Percentiles rank a stretch among this genome's conserved stretches.
phyloP scores from a whole-genome alignment of 2,329 filamentous ascomycete genomes.

The Trichoderma afroharzianum region DNA sequence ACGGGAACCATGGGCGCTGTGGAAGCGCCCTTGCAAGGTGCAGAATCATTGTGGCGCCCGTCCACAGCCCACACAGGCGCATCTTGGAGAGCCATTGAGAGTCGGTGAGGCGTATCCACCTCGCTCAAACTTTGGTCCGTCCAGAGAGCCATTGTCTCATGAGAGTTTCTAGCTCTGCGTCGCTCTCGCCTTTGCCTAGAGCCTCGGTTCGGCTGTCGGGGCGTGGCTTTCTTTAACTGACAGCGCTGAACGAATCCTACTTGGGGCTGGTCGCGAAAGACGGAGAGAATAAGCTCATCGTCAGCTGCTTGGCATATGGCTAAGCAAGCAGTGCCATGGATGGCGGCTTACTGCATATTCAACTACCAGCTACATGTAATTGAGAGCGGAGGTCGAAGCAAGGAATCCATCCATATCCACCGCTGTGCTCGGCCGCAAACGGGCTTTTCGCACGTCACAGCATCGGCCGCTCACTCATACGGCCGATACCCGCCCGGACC shows the following conservation, averaged over 20 bases:
- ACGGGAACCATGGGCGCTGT: not conserved
- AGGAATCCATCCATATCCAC: not conserved
- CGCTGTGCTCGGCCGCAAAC: not conserved
- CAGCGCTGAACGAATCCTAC: not conserved
- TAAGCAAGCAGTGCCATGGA: not conserved
- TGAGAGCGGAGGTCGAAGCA: not conserved
- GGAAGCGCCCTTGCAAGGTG: not conserved
- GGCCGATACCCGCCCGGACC: conserved; percentile 2
- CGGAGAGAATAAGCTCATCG: not conserved
- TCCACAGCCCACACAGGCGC: not conserved
- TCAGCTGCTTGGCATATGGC: not conserved
- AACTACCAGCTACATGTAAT: not conserved
- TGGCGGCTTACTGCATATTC: conserved; percentile 11
- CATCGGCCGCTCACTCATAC: conserved; percentile 4
- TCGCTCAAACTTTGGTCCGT: not conserved
- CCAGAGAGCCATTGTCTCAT: conserved; percentile 9
- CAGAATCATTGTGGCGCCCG: not conserved
- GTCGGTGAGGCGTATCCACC: not conserved
- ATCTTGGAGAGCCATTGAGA: conserved; percentile 2
- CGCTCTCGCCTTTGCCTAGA: not conserved
- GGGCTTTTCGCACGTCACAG: not conserved
- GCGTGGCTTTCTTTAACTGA: not conserved
- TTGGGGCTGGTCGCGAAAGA: not conserved
- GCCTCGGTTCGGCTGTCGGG: not conserved
- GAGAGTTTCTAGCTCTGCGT: not conserved